Conservation (phyloP, 2,329 filamentous ascomycete genomes). For the Setomelanomma holmii region DNA sequence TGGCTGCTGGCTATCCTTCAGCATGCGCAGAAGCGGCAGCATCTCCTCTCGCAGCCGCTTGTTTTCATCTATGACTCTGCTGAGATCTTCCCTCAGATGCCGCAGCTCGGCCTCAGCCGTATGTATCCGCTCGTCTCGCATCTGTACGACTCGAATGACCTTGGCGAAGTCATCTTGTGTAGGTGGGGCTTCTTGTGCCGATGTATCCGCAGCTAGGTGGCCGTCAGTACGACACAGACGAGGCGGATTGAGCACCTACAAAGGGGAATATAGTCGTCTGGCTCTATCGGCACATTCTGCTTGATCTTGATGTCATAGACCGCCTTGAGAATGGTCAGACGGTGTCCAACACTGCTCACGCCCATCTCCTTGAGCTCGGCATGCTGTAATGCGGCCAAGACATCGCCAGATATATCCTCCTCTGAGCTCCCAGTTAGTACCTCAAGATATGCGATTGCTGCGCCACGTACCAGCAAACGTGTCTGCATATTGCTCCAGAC, state of each 20-base stretch:
- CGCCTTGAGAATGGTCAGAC: slow-evolving; percentile 91
- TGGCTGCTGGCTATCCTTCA: slow-evolving; percentile 90
- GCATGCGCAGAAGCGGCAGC: slow-evolving; percentile 85
- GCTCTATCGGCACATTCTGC: slow-evolving; percentile 88
- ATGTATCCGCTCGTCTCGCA: slow-evolving; percentile 89
- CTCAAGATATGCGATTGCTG: background rate
- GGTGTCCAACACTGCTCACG: slow-evolving; percentile 89
- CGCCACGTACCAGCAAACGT: slow-evolving; percentile 76
- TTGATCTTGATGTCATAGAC: slow-evolving; percentile 97
- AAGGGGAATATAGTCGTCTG: slow-evolving; percentile 90
- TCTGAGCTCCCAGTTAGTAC: slow-evolving; percentile 61
- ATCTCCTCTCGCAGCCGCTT: slow-evolving; percentile 88
- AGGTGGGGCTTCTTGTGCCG: slow-evolving; percentile 82
- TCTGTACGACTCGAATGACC: slow-evolving; percentile 84
- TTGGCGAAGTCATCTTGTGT: slow-evolving; percentile 93
- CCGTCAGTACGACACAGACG: background rate
- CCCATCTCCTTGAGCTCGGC: slow-evolving; percentile 96
- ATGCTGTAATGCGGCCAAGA: slow-evolving; percentile 84
- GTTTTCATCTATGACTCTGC: slow-evolving; percentile 75
- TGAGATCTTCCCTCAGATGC: slow-evolving; percentile 67
- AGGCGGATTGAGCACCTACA: slow-evolving; percentile 65
- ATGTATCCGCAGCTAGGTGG: slow-evolving; percentile 80
- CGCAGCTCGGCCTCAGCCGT: slow-evolving; percentile 83
- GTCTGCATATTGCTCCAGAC: slow-evolving; percentile 82
- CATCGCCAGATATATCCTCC: slow-evolving; percentile 93